Evolutionary conservation across 768 basidiomycete genomes (phyloP), one percentile per base, ranked within the genome.

Genomic region (Pholiota conissans): DNA sequence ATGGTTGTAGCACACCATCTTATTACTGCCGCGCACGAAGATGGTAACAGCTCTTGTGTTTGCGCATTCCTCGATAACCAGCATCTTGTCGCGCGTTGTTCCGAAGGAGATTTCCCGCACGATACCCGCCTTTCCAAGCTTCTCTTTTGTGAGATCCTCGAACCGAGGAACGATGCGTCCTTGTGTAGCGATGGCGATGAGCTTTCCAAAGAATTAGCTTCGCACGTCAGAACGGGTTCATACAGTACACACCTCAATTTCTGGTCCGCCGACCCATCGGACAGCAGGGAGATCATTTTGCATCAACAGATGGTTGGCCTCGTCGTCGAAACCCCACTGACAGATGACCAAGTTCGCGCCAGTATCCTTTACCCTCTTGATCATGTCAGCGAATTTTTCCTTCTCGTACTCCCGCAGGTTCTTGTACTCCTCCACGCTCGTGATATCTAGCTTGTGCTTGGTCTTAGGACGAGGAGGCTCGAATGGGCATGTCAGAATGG

Each of bases 311-410:
- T 98, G 97, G 70, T 99, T 99, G 42, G 97, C 97, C 75, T 99
- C 97, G 68, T 99, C 97, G 69, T 99, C 97, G 69, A 99, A 99
- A 59, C 97, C 97, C 97, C 97, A 99, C 70, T 99, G 97, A 74
- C 97, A 99, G 65, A 99, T 98, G 63, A 99, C 97, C 58, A 99
- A 75, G 74, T 99, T 99, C 13, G 97, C 96, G 34, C 97, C 97
- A 14, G 95, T 91, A 65, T 96, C 89, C 73, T 98, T 96, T 57
- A 98, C 95, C 71, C 85, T 79, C 74, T 90, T 89, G 73, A 99
- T 98, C 97, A 99, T 99, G 69, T 94, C 90, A 61, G 84, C 80
- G 67, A 99, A 99, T 76, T 97, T 99, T 70, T 91, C 87, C 76
- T 91, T 91, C 77, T 99, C 97, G 67, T 99, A 99, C 56, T 87